phyloP scores from a whole-genome alignment of 306 rosid genomes.

The Casuarina glauca region DNA sequence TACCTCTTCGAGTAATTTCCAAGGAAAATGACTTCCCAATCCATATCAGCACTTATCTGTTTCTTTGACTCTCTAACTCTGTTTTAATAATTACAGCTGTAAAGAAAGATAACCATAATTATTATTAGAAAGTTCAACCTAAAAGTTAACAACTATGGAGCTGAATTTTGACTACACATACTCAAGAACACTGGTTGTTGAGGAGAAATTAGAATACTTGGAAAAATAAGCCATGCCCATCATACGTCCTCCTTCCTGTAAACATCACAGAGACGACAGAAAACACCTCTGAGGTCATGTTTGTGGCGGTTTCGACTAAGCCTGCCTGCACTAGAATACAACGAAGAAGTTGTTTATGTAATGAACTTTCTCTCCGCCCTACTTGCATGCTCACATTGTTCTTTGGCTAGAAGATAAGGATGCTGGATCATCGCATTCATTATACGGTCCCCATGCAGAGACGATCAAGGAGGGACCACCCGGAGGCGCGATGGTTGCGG shows the following conservation, averaged over 20 bases:
- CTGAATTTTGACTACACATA: no score
- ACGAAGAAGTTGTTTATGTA: neutral
- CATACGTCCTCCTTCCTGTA: constrained; percentile 6
- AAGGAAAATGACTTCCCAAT: constrained; percentile 3
- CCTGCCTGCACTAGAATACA: constrained; percentile 6
- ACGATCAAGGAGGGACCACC: constrained; percentile 26
- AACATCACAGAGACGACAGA: constrained; percentile 33
- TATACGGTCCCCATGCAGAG: neutral
- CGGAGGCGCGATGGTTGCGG: constrained; percentile 31
- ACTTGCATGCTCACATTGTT: neutral
- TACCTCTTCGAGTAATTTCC: neutral
- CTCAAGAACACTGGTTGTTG: no score
- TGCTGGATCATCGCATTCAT: neutral
- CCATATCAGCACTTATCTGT: constrained; percentile 8
- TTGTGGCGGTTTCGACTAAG: constrained; percentile 20
- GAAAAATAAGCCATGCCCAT: neutral
- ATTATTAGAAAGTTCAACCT: no score
- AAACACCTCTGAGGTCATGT: constrained; percentile 29
- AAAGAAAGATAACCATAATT: no score
- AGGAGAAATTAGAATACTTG: no score
- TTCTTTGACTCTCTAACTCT: neutral
- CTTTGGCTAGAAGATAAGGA: constrained; percentile 1
- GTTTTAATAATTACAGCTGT: no score
- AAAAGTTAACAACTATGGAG: no score
- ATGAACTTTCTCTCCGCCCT: neutral